phyloP scores from a whole-genome alignment of 2,329 filamentous ascomycete genomes.

The Phyllosticta ampelicida region DNA sequence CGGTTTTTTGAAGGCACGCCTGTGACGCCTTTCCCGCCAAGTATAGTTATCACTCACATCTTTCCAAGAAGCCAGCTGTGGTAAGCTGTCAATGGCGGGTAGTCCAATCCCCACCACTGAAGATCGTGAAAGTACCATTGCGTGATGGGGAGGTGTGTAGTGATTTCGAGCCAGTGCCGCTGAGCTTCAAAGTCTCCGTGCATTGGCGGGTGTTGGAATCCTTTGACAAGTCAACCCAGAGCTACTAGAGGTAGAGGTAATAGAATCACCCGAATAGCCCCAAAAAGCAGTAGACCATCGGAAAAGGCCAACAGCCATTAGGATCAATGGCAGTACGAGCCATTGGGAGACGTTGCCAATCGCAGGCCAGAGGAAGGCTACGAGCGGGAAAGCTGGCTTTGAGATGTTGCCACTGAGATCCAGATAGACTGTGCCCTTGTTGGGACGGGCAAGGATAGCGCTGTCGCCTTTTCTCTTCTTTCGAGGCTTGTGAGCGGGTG shows the following conservation, averaged over 20 bases:
- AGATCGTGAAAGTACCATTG: constrained; percentile 98
- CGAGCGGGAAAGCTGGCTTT: constrained; percentile 73
- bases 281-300: constrained; percentile 87
- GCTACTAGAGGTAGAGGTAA: background rate
- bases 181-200: constrained; percentile 97
- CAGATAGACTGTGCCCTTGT: constrained; percentile 30
- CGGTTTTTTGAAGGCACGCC: too few species aligned
- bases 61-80: constrained; percentile 93
- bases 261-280: constrained; percentile 73
- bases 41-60: constrained; percentile 42
- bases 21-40: background rate
- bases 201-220: constrained; percentile 74
- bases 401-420: constrained; percentile 33
- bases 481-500: constrained; percentile 31
- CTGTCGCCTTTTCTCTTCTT: constrained; percentile 34
- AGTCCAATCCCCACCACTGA: constrained; percentile 96
- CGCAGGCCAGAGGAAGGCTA: constrained; percentile 89
- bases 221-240: constrained; percentile 30
- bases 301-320: constrained; percentile 87
- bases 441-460: constrained; percentile 27
- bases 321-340: constrained; percentile 74
- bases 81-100: constrained; percentile 93
- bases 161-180: constrained; percentile 97
- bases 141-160: constrained; percentile 74
- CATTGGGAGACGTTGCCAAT: constrained; percentile 79